These are phyloP conservation scores for Verticillium nonalfalfae DNA, from an alignment of 2,329 filamentous ascomycete species.

Conservation along the genomic window DNA sequence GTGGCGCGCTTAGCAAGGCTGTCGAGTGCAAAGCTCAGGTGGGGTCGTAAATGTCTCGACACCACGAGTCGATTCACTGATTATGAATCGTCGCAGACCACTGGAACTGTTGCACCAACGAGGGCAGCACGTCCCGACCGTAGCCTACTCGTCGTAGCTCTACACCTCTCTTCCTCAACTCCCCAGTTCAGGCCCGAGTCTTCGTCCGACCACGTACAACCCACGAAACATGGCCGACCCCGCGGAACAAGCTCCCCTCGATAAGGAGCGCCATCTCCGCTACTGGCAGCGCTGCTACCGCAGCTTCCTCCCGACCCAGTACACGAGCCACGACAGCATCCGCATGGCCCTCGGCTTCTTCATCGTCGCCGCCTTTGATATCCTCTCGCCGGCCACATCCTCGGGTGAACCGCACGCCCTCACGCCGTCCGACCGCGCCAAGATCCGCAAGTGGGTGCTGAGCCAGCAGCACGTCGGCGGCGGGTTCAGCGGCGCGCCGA, in stretches of 20 bases:
- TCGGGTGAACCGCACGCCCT: conserved; percentile 36
- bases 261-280: conserved; percentile 67
- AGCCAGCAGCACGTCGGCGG: conserved; percentile 78
- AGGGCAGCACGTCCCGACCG: no score
- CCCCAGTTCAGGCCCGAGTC: not conserved
- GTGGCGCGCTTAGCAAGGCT: not conserved
- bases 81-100: not conserved
- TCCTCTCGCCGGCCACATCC: conserved; percentile 57
- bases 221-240: conserved; percentile 9
- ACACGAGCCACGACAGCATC: conserved; percentile 84
- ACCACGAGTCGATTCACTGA: not conserved
- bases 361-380: conserved; percentile 76
- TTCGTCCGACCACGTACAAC: not conserved
- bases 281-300: conserved; percentile 91
- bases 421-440: conserved; percentile 32
- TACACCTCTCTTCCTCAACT: no score
- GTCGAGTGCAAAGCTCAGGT: not conserved
- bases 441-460: conserved; percentile 71
- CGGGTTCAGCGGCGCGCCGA: conserved; percentile 84
- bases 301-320: conserved; percentile 71
- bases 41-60: not conserved
- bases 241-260: conserved; percentile 27
- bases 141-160: no score
- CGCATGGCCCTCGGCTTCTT: conserved; percentile 89
- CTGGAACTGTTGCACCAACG: no score